Evolutionary conservation across 2,329 filamentous ascomycete genomes (phyloP).

Genomic region (Stenocarpella maydis): DNA sequence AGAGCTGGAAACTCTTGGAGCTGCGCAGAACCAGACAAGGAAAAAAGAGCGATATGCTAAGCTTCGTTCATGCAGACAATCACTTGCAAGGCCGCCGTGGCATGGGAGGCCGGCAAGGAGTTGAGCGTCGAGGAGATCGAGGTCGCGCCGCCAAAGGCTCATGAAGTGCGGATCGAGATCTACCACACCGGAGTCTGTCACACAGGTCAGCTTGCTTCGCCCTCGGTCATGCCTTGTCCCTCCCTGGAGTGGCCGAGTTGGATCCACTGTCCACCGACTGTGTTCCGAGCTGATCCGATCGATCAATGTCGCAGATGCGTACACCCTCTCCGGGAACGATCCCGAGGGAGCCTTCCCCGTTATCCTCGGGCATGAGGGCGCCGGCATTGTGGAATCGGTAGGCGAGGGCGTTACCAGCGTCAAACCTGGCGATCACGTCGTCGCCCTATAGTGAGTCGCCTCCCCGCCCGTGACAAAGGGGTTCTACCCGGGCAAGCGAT

Average conservation of each 20-base stretch:
- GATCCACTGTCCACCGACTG: background rate
- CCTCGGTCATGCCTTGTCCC: conserved; percentile 30
- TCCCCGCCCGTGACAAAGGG: background rate
- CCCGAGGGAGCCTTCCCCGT: conserved; percentile 94
- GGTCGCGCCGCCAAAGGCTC: conserved; percentile 85
- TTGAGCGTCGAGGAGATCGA: conserved; percentile 91
- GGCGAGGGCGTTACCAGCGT: conserved; percentile 95
- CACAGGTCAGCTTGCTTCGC: conserved; percentile 59
- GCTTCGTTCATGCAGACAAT: conserved; percentile 24
- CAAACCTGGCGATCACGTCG: conserved; percentile 90
- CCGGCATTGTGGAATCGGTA: conserved; percentile 90
- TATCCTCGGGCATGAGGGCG: conserved; percentile 89
- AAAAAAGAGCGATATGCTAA: background rate
- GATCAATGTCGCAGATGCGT: conserved; percentile 71
- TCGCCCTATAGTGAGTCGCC: conserved; percentile 79
- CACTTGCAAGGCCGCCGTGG: conserved; percentile 80
- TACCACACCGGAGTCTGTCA: conserved; percentile 99
- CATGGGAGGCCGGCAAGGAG: conserved; percentile 94
- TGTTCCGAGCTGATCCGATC: background rate
- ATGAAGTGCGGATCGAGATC: conserved; percentile 97
- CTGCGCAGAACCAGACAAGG: background rate
- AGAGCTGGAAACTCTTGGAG: background rate
- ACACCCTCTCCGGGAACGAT: conserved; percentile 95
- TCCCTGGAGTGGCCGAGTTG: background rate
- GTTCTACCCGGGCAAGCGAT: background rate